Base-by-base conservation (phyloP, 2,329 filamentous ascomycete genomes). In the Lachnellula hyalina region DNA sequence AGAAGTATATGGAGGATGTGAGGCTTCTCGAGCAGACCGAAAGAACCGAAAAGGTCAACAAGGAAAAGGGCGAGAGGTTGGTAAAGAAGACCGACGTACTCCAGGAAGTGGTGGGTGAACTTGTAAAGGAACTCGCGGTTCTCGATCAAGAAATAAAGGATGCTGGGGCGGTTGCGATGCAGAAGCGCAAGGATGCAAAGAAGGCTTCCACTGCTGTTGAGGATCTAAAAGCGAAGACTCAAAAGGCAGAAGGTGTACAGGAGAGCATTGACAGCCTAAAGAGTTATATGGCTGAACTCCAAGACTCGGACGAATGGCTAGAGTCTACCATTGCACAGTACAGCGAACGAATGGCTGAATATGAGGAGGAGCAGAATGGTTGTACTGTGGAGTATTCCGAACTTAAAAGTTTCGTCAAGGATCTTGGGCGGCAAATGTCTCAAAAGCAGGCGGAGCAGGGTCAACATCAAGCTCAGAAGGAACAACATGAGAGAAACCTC, bases 401-500 rank as follows among this genome's bases (percentile, higher is more conserved):
- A 23, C 76, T 95, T n/a, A 77, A 83, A 56, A 67, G 70, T 2
- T 74, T 77, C 8, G 68, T 83, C 12, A 67, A 69, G 2, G 59
- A 70, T 4, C 72, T 74, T 7, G 77, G 80, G 35, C 73, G 68
- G 38, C 70, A 76, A 4, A 69, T 82, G 42, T 78, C 79, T 0
- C 62, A 67, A 21, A 84, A 84, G 63, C 74, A 82, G 38, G 74
- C 81, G 1, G 86, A 91, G 63, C 79, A 84, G 63, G 93, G 93
- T 44, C 89, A 86, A 62, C 85, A 87, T 63, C 83, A 94, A 70
- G 93, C 92, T 2, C 87, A 96, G 67, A 91, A 93, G 73, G 86
- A 89, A 58, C 89, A 87, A 64, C 90, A 94, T 67, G 90, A 96
- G 67, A 83, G 87, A 4, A 89, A 96, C 61, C 69, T 96, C 3